Evolutionary conservation across 306 rosid species (phyloP).

Genomic region (Benincasa hispida): DNA sequence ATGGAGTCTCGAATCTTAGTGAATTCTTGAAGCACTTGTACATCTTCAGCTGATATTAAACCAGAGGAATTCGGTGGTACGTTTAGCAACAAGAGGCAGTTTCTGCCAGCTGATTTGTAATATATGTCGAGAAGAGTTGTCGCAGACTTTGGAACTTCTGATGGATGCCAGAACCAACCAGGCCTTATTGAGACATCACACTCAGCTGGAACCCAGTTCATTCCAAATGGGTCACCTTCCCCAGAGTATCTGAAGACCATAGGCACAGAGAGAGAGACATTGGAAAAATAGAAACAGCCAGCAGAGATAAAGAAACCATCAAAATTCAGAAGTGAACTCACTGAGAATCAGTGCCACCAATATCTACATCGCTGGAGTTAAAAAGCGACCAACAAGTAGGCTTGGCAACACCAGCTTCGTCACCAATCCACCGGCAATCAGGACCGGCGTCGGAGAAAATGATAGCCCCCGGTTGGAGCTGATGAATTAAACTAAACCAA

Average conservation of each 20-base stretch:
- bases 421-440: slow-evolving; percentile 76
- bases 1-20: slow-evolving; percentile 45
- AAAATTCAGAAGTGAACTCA: slow-evolving; percentile 32
- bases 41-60: slow-evolving; percentile 71
- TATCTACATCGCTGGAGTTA: slow-evolving; percentile 33
- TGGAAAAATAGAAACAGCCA: background rate
- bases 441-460: slow-evolving; percentile 86
- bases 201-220: slow-evolving; percentile 74
- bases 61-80: slow-evolving; percentile 90
- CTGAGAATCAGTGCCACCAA: slow-evolving; percentile 34
- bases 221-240: slow-evolving; percentile 61
- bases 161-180: slow-evolving; percentile 93
- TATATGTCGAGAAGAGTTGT: slow-evolving; percentile 64
- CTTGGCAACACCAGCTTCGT: slow-evolving; percentile 54
- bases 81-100: slow-evolving; percentile 60
- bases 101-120: slow-evolving; percentile 74
- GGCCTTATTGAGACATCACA: slow-evolving; percentile 89
- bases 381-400: slow-evolving; percentile 83
- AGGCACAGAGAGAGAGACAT: background rate
- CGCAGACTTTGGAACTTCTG: slow-evolving; percentile 69
- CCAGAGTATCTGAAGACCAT: slow-evolving; percentile 34
- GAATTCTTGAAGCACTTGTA: slow-evolving; percentile 74
- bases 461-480: slow-evolving; percentile 68
- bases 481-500: slow-evolving; percentile 75
- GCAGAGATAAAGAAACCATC: background rate